Percentiles rank a stretch among this genome's conserved stretches.
phyloP scores from a whole-genome alignment of 129 eudicot genomes.

The Chrysanthemum makinoi region DNA sequence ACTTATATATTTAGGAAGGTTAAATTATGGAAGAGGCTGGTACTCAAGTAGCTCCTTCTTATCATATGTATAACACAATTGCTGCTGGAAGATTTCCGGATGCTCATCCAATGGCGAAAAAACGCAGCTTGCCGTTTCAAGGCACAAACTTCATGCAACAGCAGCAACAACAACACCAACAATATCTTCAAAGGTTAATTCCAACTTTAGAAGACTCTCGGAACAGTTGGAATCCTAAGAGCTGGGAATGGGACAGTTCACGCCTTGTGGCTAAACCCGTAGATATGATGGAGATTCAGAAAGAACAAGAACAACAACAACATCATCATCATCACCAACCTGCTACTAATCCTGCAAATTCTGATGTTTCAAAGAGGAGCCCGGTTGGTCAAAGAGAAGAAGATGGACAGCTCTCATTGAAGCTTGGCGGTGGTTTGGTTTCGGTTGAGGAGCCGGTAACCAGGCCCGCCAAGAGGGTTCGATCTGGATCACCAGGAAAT shows the following conservation, averaged over 20 bases:
- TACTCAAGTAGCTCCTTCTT: conserved; percentile 69
- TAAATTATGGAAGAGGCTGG: conserved; percentile 78
- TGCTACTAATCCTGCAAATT: conserved; percentile 13
- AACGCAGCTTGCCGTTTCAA: conserved; percentile 62
- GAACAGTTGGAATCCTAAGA: conserved; percentile 61
- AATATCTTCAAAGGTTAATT: conserved; percentile 30
- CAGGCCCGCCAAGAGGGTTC: conserved; percentile 72
- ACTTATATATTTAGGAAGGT: conserved; percentile 2
- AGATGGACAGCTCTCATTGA: conserved; percentile 44
- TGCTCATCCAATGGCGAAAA: conserved; percentile 49
- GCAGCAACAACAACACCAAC: conserved; percentile 38
- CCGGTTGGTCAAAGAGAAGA: conserved; percentile 35
- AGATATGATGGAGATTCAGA: conserved; percentile 35
- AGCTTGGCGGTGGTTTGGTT: conserved; percentile 56
- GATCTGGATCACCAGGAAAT: conserved; percentile 82
- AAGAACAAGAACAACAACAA: conserved; percentile 26
- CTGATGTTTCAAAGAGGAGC: conserved; percentile 25
- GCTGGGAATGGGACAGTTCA: conserved; percentile 85
- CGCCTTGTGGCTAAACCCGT: conserved; percentile 73
- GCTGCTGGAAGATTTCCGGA: conserved; percentile 45
- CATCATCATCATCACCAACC: conserved; percentile 14
- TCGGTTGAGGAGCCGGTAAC: conserved; percentile 52
- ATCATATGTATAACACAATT: conserved; percentile 51
- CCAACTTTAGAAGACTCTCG: conserved; percentile 36
- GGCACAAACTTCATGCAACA: conserved; percentile 37